Evolutionary conservation across 257 asterid genomes (phyloP), one percentile per base, ranked within the genome.

Genomic region (Eustoma russellianum): DNA sequence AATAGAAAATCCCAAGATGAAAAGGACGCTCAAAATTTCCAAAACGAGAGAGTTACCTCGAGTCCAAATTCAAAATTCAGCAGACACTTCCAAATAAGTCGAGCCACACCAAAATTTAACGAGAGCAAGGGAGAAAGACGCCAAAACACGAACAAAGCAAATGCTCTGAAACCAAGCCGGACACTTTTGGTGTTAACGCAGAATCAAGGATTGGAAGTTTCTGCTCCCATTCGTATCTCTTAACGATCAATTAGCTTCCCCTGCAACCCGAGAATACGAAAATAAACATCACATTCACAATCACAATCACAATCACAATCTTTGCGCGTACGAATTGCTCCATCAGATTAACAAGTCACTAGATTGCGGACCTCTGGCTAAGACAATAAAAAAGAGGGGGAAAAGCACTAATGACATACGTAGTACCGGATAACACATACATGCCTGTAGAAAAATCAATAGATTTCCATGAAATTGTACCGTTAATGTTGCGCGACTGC

Each of bases 181-280:
- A 50, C 50, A 51, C 64, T 56, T 56, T 7, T 43, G 48, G 46
- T 34, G 18, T 45, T 18, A 15, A 52, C 44, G n/a, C n/a, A n/a
- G n/a, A n/a, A n/a, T n/a, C n/a, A n/a, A n/a, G n/a, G n/a, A n/a
- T n/a, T n/a, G n/a, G n/a, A n/a, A 9, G 53, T 48, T 13, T 38
- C 43, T 11, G 43, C 43, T 11, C 48, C 49, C 66, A 53, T 47
- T 17, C 57, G 55, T 52, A 38, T 44, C 57, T 18, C 50, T 17
- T 7, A 9, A 11, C 34, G 40, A 50, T 30, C 48, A 33, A 50
- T 44, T 33, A 44, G 10, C 44, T 56, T 47, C 30, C 53, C 43
- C 50, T 41, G 15, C 28, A 56, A 64, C 19, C 17, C 6, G 41
- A 16, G 35, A 62, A 54, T 17, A 48, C 41, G 41, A 65, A 65